A percentile compares a stretch with the other conserved stretches of the same genome.
phyloP scores from a whole-genome alignment of 2,329 filamentous ascomycete genomes.

The Piedraia hortae region DNA sequence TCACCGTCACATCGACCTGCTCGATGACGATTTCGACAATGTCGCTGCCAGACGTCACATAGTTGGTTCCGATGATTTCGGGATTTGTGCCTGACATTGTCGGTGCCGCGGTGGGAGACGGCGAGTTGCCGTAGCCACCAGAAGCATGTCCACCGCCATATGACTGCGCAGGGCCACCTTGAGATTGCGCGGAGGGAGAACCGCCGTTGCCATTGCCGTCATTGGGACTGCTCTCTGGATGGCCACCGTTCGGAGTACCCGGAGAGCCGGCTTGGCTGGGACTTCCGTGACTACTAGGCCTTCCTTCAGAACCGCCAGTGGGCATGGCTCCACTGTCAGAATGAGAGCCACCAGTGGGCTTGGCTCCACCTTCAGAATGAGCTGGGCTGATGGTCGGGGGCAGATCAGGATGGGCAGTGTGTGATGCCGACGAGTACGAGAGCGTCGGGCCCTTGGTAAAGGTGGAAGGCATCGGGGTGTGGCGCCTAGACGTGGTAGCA shows the following conservation, averaged over 20 bases:
- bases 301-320: no score
- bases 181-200: conserved; percentile 1
- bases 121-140: conserved; percentile 1
- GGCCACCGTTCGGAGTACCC: no score
- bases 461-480: conserved; percentile 3
- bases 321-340: no score
- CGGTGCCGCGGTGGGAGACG: conserved; percentile 5
- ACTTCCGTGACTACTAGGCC: no score
- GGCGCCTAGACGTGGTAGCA: conserved; percentile 4
- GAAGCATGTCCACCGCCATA: background rate
- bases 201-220: conserved; percentile 6
- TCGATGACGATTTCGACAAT: conserved; percentile 20
- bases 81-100: conserved; percentile 5
- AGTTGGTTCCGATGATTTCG: conserved; percentile 14
- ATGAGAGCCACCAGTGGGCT: no score
- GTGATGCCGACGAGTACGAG: conserved; percentile 6
- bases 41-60: conserved; percentile 16
- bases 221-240: no score
- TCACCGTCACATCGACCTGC: conserved; percentile 18
- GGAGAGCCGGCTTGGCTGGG: no score
- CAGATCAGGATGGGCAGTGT: conserved; percentile 6
- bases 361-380: no score
- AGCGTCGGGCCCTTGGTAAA: conserved; percentile 4
- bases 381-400: no score
- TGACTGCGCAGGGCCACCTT: background rate